Evolutionary conservation across 805 yeast genomes (phyloP), one percentile per base, ranked within the genome.

Genomic region (Teunomyces kruisii): DNA sequence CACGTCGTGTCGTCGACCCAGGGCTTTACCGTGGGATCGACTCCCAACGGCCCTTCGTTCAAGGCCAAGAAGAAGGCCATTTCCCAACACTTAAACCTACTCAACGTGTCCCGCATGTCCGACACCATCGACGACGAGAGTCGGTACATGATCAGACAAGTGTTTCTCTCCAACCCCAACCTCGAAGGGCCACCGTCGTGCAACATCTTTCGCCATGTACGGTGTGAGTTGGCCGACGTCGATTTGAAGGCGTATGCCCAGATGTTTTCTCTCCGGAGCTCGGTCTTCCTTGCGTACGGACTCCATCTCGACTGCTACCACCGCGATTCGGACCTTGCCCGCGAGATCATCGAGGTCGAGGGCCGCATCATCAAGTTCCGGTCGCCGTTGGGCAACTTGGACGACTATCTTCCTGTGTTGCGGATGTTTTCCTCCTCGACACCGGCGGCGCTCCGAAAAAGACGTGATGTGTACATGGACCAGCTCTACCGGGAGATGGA

Each of bases 11-110:
- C 85, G 0, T 62, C 70, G 17, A 71, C 78, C 0, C 80, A 76
- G 44, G 81, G 84, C 0, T 79, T 74, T 51, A 83, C 88, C 0
- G 70, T 83, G 13, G 88, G 88, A 0, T 79, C 86, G 1, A 82
- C 86, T 0, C 88, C 88, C 1, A 74, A 68, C 46, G 78, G 84
- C 1, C 62, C 58, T 0, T 65, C 78, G 2, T 83, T 67, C 51
- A 61, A 67, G 40, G 62, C 59, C 40, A 73, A 76, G 56, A 74
- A 80, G 54, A 81, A 79, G 55, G 65, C 70, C 29, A 60, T 81
- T 37, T 64, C 81, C 1, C 67, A 67, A 48, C 56, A 65, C n/a
- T 61, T 83, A 47, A 70, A 76, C 39, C 65, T 59, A 30, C 61
- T 59, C 36, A 64, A 59, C 29, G 67, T 73, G 9, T 64, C 59